Evolutionary conservation across 306 rosid species (phyloP), one percentile per base, ranked within the genome.

Genomic region (Alnus glutinosa): DNA sequence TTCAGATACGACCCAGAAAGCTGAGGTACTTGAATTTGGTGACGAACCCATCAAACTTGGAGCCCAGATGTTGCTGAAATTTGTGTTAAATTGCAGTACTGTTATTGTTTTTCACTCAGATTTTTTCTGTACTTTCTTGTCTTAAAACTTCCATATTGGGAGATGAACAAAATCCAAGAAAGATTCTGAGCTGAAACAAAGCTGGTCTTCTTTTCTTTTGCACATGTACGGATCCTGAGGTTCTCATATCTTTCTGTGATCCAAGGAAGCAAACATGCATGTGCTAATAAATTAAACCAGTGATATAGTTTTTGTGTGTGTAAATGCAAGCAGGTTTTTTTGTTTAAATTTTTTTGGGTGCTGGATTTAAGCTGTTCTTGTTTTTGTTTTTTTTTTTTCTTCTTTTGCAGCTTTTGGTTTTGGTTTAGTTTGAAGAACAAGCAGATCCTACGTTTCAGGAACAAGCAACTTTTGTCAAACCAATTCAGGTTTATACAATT

Each of bases 21-120:
- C 71, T 50, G 12, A 83, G 80, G 55, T n/a, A 78, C 80, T 82
- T 74, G 79, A 48, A 48, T 42, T 70, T 67, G 42, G 55, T 79
- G 42, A 50, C 48, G 37, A 34, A 1, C 9, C 34, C 39, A 58
- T 7, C 19, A 28, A 9, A 16, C 9, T 23, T 44, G 28, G 36
- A 23, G 78, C 46, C 19, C 28, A 44, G 28, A 23, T 34, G 55
- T 5, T 46, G n/a, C 46, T 7, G n/a, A 64, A 75, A 44, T 72
- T 51, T 68, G 58, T 70, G 28, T 71, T 57, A 42, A 2, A 48
- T 71, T 8, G 77, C 32, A 23, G 2, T 77, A 47, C 68, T 73
- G 55, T 77, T 67, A 23, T n/a, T 68, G 30, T 19, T 62, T 69
- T 81, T 54, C 36, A 63, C 49, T 7, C n/a, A 55, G 34, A 30